These are phyloP conservation scores for Lactarius hengduanensis DNA, from an alignment of 768 basidiomycete species.

Conservation along the genomic window DNA sequence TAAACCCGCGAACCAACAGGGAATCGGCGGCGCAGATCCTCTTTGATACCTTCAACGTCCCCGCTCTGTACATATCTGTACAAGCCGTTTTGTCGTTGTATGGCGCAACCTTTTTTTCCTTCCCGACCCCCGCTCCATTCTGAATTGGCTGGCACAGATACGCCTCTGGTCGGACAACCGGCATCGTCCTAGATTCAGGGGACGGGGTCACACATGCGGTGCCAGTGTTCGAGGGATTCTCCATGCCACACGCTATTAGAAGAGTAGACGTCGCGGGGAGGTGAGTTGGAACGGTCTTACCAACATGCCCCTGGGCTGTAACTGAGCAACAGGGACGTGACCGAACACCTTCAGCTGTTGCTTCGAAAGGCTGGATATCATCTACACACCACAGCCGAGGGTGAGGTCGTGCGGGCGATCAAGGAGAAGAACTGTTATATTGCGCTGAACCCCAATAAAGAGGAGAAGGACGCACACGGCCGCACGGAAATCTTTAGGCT, in stretches of 20 bases:
- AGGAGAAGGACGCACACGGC: slow-evolving; percentile 85
- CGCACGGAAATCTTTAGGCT: slow-evolving; percentile 86
- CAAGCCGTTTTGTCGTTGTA: slow-evolving; percentile 96
- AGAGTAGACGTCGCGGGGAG: slow-evolving; percentile 96
- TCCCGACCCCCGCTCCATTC: background rate
- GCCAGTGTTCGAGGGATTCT: slow-evolving; percentile 98
- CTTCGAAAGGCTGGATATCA: slow-evolving; percentile 94
- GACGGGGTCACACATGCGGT: slow-evolving; percentile 99
- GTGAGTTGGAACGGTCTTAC: slow-evolving; percentile 42
- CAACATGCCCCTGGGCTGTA: slow-evolving; percentile 14
- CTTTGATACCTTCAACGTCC: slow-evolving; percentile 99
- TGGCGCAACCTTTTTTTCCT: slow-evolving; percentile 32
- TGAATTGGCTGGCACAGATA: slow-evolving; percentile 55
- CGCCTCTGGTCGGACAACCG: slow-evolving; percentile 96
- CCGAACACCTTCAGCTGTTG: slow-evolving; percentile 91
- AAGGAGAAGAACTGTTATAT: slow-evolving; percentile 99
- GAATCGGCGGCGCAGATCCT: slow-evolving; percentile 98
- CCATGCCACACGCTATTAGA: slow-evolving; percentile 97
- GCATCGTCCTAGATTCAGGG: slow-evolving; percentile 98
- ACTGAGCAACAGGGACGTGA: slow-evolving; percentile 71
- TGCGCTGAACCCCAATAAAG: slow-evolving; percentile 88
- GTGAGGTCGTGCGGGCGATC: slow-evolving; percentile 94
- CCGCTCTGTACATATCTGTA: slow-evolving; percentile 93
- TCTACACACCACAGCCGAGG: slow-evolving; percentile 94
- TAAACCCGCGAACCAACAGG: slow-evolving; percentile 95